These are phyloP conservation scores for Claviceps sp. DNA, from an alignment of 2,329 filamentous ascomycete species.

Conservation along the genomic window DNA sequence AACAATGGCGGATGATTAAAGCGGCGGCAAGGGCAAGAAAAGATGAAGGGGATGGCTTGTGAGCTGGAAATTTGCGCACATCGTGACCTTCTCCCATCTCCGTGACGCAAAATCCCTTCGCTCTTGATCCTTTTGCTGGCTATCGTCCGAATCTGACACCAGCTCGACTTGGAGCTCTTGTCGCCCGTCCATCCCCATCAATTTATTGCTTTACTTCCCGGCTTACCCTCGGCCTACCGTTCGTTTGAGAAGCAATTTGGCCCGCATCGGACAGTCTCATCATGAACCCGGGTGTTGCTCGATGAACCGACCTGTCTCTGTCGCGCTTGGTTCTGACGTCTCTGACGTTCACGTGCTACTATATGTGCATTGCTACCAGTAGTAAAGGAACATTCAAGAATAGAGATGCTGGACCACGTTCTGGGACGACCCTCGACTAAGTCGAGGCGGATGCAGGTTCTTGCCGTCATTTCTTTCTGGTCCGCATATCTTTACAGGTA, in stretches of 20 bases:
- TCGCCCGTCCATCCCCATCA: no score
- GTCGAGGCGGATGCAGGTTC: slow-evolving; percentile 84
- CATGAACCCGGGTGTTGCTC: neutral
- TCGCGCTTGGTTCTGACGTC: neutral
- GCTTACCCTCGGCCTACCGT: neutral
- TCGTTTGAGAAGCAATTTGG: neutral
- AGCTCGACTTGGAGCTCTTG: no score
- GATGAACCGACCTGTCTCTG: neutral
- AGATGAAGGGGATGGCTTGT: no score
- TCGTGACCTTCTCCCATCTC: no score
- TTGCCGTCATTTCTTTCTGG: slow-evolving; percentile 88
- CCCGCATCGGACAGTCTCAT: neutral
- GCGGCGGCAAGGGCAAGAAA: no score
- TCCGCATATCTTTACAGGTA: slow-evolving; percentile 68
- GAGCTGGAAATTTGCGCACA: no score
- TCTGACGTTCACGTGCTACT: neutral
- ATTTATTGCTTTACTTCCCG: neutral
- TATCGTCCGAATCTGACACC: no score
- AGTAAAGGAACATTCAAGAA: neutral
- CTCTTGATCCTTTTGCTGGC: no score
- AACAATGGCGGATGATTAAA: no score
- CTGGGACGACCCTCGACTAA: slow-evolving; percentile 81
- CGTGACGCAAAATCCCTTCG: no score
- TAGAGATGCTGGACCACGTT: slow-evolving; percentile 66
- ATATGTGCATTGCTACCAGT: neutral